phyloP scores from a whole-genome alignment of 345 rosid species.

The Populus nigra region DNA sequence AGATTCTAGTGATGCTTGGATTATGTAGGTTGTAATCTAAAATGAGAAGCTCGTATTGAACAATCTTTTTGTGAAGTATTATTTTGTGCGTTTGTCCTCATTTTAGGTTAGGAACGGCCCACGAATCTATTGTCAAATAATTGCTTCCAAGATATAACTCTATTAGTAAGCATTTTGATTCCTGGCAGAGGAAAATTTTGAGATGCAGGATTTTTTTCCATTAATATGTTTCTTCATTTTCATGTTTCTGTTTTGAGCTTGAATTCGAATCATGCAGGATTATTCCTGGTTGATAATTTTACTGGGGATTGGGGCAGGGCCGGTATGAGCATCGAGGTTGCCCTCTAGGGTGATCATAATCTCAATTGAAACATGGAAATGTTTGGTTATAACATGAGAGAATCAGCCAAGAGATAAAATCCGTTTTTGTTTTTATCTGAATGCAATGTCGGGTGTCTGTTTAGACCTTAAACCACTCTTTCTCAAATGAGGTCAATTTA shows the following conservation, averaged over 20 bases:
- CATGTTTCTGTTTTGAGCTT: neutral
- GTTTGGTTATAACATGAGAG: too few species aligned
- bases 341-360: neutral
- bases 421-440: too few species aligned
- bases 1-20: neutral
- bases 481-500: too few species aligned
- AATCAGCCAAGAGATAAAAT: too few species aligned
- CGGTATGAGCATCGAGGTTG: neutral
- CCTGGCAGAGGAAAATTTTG: slow-evolving; percentile 6
- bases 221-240: neutral
- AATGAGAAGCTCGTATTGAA: slow-evolving; percentile 6
- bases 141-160: slow-evolving; percentile 8
- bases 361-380: too few species aligned
- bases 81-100: neutral
- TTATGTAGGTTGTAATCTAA: neutral
- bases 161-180: neutral
- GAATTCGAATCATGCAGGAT: neutral
- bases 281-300: too few species aligned
- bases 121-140: slow-evolving; percentile 1
- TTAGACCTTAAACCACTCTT: too few species aligned
- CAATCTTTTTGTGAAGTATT: neutral
- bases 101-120: slow-evolving; percentile 8
- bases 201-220: slow-evolving; percentile 7
- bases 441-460: too few species aligned
- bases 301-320: neutral